Conservation (phyloP, 2,329 filamentous ascomycete species). For the Pseudogymnoascus sp. region DNA sequence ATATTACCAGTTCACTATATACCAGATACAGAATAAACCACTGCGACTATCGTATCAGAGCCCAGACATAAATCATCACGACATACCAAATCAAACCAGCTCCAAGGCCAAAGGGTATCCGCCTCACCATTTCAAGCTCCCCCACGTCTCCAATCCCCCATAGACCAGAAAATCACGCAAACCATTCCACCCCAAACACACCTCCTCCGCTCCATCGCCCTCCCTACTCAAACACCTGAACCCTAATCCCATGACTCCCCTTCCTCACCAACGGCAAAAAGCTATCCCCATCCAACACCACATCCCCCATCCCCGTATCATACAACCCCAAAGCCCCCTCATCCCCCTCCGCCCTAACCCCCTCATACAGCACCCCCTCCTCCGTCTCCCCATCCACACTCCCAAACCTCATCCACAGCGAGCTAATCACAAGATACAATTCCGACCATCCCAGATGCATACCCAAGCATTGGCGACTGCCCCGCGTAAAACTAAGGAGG, state of each 20-base stretch:
- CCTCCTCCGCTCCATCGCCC: too few relatives aligned
- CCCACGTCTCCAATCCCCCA: background rate
- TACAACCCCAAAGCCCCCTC: slow-evolving; percentile 20
- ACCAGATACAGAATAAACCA: background rate
- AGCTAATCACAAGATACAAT: slow-evolving; percentile 16
- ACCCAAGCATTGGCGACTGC: slow-evolving; percentile 35
- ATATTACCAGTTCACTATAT: background rate
- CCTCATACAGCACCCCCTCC: background rate
- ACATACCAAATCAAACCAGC: background rate
- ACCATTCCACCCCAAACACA: background rate
- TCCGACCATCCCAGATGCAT: slow-evolving; percentile 20
- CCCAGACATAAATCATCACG: background rate
- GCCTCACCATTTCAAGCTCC: background rate
- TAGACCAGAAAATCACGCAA: background rate
- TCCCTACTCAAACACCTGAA: background rate
- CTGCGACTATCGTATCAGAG: background rate
- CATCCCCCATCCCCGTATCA: slow-evolving; percentile 22
- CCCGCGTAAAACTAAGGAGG: slow-evolving; percentile 36
- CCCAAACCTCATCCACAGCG: slow-evolving; percentile 16
- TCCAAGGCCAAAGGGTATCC: background rate
- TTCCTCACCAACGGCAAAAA: slow-evolving; percentile 10
- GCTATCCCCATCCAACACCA: slow-evolving; percentile 17
- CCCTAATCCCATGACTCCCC: slow-evolving; percentile 4
- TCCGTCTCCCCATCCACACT: background rate
- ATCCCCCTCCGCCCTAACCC: slow-evolving; percentile 17